Conservation (phyloP, 1,284 basidiomycete genomes). For the Pulchroboletus neoregius region DNA sequence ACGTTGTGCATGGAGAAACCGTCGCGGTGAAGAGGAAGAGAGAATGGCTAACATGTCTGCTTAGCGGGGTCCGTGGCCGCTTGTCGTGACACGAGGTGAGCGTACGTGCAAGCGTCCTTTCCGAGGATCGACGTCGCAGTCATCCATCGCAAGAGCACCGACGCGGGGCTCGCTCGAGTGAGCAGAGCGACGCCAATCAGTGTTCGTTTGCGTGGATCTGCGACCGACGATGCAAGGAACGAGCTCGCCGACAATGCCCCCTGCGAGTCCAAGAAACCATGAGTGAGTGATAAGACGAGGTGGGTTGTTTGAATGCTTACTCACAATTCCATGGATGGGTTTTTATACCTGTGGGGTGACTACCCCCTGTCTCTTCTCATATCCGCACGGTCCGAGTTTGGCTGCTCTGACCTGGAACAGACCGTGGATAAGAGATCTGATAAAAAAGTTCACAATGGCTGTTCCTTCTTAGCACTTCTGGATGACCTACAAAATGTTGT, state of each 20-base stretch:
- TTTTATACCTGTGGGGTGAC: slow-evolving; percentile 19
- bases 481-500: not conserved
- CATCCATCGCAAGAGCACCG: slow-evolving; percentile 68
- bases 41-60: not conserved
- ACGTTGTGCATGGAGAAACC: not conserved
- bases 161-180: slow-evolving; percentile 26
- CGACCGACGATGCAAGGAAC: slow-evolving; percentile 42
- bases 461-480: slow-evolving; percentile 1
- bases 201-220: slow-evolving; percentile 37
- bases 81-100: slow-evolving; percentile 9
- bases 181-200: slow-evolving; percentile 25
- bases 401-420: slow-evolving; percentile 3
- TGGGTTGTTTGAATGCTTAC: slow-evolving; percentile 7
- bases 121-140: slow-evolving; percentile 54
- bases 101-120: slow-evolving; percentile 20
- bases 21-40: not conserved
- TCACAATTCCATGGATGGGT: slow-evolving; percentile 13
- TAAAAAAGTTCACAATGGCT: not conserved
- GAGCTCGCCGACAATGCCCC: slow-evolving; percentile 14
- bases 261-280: slow-evolving; percentile 10
- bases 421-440: slow-evolving; percentile 12
- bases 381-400: slow-evolving; percentile 1
- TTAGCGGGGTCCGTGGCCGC: not conserved
- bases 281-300: slow-evolving; percentile 4
- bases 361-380: slow-evolving; percentile 1